Evolutionary conservation across 2,329 filamentous ascomycete species (phyloP).

Genomic region (Pseudovirgaria hyperparasitica): DNA sequence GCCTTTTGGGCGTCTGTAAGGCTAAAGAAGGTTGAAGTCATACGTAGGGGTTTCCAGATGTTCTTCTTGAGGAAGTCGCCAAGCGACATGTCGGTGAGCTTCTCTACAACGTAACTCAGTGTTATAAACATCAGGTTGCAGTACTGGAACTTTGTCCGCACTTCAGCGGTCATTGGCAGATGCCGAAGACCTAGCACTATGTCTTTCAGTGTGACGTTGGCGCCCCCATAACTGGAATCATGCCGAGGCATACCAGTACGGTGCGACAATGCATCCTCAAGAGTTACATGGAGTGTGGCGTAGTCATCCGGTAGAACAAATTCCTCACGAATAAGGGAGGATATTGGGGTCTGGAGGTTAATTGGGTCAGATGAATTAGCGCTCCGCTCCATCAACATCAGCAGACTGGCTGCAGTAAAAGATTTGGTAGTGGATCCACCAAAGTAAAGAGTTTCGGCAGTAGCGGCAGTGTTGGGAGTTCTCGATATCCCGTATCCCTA

Average conservation of each 20-base stretch:
- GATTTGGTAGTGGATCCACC: conserved; percentile 18
- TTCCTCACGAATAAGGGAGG: conserved; percentile 19
- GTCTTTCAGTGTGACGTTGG: conserved; percentile 19
- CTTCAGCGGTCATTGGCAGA: conserved; percentile 26
- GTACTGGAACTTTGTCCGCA: conserved; percentile 35
- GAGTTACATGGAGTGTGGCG: conserved; percentile 13
- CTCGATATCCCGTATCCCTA: conserved; percentile 12
- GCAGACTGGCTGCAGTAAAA: conserved; percentile 13
- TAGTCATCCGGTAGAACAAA: conserved; percentile 21
- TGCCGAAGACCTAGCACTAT: conserved; percentile 30
- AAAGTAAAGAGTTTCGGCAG: conserved; percentile 14
- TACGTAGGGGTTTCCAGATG: conserved; percentile 29
- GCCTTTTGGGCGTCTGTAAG: conserved; percentile 17
- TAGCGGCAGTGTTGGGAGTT: conserved; percentile 8
- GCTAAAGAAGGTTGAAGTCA: conserved; percentile 27
- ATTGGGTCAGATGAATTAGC: conserved; percentile 14
- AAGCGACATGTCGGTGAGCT: conserved; percentile 22
- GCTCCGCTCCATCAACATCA: conserved; percentile 13
- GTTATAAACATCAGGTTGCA: conserved; percentile 41
- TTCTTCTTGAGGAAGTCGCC: conserved; percentile 18
- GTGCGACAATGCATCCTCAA: conserved; percentile 23
- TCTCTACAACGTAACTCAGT: conserved; percentile 34
- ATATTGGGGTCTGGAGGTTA: conserved; percentile 23
- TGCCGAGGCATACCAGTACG: conserved; percentile 22
- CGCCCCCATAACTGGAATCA: conserved; percentile 13